These are phyloP conservation scores for Amylostereum chailletii DNA, from an alignment of 1,284 basidiomycete species.

Conservation along the genomic window DNA sequence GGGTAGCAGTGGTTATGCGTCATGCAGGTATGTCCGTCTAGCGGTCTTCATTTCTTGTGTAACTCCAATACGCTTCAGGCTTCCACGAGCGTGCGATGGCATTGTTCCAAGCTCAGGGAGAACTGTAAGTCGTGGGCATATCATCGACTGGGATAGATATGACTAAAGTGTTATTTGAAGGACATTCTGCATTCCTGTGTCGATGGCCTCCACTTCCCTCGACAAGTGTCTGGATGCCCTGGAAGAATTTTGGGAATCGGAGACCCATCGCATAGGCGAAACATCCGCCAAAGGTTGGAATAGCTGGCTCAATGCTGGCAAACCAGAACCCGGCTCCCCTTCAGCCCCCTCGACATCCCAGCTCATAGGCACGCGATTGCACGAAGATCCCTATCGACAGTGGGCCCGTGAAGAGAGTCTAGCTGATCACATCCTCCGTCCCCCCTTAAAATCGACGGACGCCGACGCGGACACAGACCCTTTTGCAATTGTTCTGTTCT, in stretches of 20 bases:
- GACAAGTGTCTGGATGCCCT: conserved; percentile 43
- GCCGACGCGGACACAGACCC: conserved; percentile 62
- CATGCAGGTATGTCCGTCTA: conserved; percentile 57
- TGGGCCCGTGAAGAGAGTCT: conserved; percentile 62
- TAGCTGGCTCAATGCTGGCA: conserved; percentile 40
- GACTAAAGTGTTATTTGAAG: conserved; percentile 24
- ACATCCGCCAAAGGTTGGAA: conserved; percentile 52
- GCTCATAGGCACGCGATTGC: conserved; percentile 8
- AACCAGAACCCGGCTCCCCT: conserved; percentile 18
- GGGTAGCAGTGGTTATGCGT: conserved; percentile 57
- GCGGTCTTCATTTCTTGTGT: neutral
- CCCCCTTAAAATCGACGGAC: conserved; percentile 55
- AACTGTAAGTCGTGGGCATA: conserved; percentile 42
- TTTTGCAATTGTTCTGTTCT: conserved; percentile 71
- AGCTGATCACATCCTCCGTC: conserved; percentile 32
- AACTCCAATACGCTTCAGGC: conserved; percentile 15
- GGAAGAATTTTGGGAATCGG: conserved; percentile 74
- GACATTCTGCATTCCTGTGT: conserved; percentile 42
- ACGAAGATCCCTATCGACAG: conserved; percentile 53
- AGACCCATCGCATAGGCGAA: conserved; percentile 58
- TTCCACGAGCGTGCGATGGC: conserved; percentile 56
- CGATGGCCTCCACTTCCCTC: conserved; percentile 31
- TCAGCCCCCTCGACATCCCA: conserved; percentile 3
- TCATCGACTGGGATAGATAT: neutral
- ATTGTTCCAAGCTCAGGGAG: conserved; percentile 70